A percentile compares a stretch with the other conserved stretches of the same genome.
These are phyloP conservation scores for Colletotrichum melonis DNA, from an alignment of 2,329 filamentous ascomycete species.

Conservation along the genomic window DNA sequence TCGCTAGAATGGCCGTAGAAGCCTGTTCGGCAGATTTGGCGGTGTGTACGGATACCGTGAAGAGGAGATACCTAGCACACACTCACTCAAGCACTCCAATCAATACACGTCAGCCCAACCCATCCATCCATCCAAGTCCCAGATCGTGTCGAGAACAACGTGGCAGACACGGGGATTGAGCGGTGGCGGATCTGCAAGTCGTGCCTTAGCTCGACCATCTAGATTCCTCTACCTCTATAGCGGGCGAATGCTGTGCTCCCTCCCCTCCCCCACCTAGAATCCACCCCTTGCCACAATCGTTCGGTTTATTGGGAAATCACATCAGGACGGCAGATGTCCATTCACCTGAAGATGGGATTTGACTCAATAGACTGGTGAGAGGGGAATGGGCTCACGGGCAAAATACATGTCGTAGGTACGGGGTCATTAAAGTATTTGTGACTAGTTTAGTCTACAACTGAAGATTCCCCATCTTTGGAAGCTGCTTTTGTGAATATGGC, in stretches of 20 bases:
- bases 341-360: conserved; percentile 3
- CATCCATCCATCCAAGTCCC: neutral
- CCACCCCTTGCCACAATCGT: neutral
- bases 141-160: neutral
- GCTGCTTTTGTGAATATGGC: neutral
- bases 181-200: neutral
- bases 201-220: neutral
- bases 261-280: neutral
- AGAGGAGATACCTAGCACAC: neutral
- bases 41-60: neutral
- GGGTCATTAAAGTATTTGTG: neutral
- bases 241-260: neutral
- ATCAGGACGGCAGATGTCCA: neutral
- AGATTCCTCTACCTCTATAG: neutral
- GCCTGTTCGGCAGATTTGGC: conserved; percentile 10
- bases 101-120: neutral
- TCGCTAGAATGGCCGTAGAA: conserved; percentile 25
- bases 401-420: no score
- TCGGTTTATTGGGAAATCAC: conserved; percentile 4
- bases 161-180: neutral
- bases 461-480: neutral
- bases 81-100: neutral
- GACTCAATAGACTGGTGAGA: neutral
- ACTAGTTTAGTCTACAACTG: neutral
- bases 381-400: neutral